These are phyloP conservation scores for Fraxinus baroniana DNA, from an alignment of 305 asterid species.

Conservation along the genomic window DNA sequence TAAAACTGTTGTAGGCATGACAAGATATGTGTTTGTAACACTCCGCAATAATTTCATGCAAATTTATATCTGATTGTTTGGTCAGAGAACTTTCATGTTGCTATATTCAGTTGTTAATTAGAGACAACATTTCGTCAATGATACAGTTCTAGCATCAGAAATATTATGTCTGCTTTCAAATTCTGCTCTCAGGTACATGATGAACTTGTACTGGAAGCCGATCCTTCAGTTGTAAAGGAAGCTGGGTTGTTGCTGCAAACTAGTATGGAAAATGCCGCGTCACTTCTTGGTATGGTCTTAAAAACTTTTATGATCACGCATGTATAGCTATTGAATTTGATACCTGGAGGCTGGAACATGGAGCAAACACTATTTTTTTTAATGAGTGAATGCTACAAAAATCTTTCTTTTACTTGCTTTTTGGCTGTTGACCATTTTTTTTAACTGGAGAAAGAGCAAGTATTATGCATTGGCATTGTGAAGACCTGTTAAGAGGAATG, in stretches of 20 bases:
- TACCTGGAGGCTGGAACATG: constrained; percentile 11
- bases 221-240: constrained; percentile 56
- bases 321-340: background rate
- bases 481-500: background rate
- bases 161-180: constrained; percentile 5
- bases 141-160: background rate
- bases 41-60: background rate
- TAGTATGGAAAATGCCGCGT: constrained; percentile 86
- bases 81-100: background rate
- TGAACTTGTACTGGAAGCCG: constrained; percentile 60
- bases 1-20: background rate
- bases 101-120: background rate
- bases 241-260: constrained; percentile 14
- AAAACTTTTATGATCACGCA: constrained; percentile 4
- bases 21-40: background rate
- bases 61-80: background rate
- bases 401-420: background rate
- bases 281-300: constrained; percentile 70
- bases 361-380: background rate
- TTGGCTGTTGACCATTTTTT: background rate
- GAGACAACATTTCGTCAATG: background rate
- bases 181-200: constrained; percentile 77
- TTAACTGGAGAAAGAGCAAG: background rate
- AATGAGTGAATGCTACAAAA: background rate
- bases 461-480: background rate